phyloP scores from a whole-genome alignment of 306 rosid genomes.

The Lithocarpus polystachyus region DNA sequence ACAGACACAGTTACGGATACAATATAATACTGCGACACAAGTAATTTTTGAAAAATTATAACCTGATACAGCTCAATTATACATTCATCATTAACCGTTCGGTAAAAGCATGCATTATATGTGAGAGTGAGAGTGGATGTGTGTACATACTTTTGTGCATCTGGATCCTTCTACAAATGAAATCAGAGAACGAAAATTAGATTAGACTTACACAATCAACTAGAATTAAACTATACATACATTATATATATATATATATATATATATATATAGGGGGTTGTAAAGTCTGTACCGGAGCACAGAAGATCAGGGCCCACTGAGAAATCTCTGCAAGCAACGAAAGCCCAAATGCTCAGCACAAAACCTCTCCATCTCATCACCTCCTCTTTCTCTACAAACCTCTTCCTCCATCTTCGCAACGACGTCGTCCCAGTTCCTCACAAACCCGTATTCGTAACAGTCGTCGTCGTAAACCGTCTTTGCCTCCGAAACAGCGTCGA shows the following conservation, averaged over 20 bases:
- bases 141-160: background rate
- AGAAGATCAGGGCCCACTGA: slow-evolving; percentile 49
- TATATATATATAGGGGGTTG: background rate
- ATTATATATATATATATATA: too few species aligned
- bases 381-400: slow-evolving; percentile 73
- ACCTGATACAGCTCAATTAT: too few species aligned
- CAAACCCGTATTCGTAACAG: slow-evolving; percentile 12
- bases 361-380: slow-evolving; percentile 72
- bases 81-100: too few species aligned
- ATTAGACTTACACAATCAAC: too few species aligned
- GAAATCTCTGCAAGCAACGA: slow-evolving; percentile 87
- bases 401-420: slow-evolving; percentile 78
- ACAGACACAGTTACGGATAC: too few species aligned
- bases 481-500: slow-evolving; percentile 56
- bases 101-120: too few species aligned
- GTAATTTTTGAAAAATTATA: too few species aligned
- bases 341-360: slow-evolving; percentile 69
- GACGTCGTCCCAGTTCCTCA: slow-evolving; percentile 60
- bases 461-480: slow-evolving; percentile 36
- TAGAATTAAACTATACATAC: too few species aligned
- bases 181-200: background rate
- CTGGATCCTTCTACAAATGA: too few species aligned
- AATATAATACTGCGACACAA: too few species aligned
- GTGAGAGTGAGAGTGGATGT: background rate
- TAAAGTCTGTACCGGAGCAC: background rate